Conservation (phyloP, 163 green algal genomes). For the Scenedesmus sp. region DNA sequence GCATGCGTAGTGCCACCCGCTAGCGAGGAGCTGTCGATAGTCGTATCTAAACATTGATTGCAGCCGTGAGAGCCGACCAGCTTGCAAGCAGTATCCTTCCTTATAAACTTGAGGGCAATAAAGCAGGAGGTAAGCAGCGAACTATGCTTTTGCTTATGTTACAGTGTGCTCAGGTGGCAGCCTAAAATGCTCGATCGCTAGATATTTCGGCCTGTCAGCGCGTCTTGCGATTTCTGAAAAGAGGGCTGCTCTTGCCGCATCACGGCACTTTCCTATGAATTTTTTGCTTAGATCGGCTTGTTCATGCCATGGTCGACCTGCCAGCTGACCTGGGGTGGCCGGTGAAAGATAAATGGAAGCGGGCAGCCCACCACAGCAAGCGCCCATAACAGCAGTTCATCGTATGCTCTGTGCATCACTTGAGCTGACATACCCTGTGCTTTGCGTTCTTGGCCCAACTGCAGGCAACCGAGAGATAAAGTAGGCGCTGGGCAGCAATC, state of each 20-base stretch:
- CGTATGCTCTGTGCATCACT: neutral
- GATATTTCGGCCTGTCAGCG: neutral
- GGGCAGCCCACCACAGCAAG: neutral
- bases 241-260: neutral
- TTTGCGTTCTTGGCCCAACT: neutral
- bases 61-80: neutral
- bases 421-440: neutral
- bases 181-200: too few species aligned
- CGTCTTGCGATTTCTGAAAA: neutral
- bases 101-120: neutral
- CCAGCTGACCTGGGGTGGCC: neutral
- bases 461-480: neutral
- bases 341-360: neutral
- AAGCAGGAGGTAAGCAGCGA: neutral
- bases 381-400: neutral
- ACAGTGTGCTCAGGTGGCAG: too few species aligned
- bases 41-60: neutral
- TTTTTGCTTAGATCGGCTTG: neutral
- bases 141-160: neutral
- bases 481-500: neutral
- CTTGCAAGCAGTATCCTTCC: neutral
- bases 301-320: neutral
- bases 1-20: too few species aligned
- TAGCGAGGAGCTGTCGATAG: neutral
- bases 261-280: neutral